A percentile compares a stretch with the other conserved stretches of the same genome.
These are phyloP conservation scores for Stentor coeruleus DNA, from an alignment of 73 alveolate species.

Conservation along the genomic window DNA sequence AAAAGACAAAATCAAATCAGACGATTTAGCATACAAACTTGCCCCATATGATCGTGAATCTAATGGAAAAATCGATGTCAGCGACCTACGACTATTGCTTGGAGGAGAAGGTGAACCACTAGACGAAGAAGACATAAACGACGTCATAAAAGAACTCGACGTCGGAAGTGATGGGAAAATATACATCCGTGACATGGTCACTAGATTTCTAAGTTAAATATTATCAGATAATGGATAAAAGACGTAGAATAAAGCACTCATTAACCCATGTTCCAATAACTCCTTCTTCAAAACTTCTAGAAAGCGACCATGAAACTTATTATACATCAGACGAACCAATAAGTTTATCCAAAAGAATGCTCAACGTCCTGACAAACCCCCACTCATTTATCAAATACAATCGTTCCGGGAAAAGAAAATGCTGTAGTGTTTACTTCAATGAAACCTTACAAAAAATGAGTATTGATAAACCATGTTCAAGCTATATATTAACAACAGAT, in stretches of 20 bases:
- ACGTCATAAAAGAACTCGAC: not conserved
- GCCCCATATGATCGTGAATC: not conserved
- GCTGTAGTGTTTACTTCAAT: not conserved
- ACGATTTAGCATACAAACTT: not conserved
- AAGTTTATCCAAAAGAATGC: not conserved
- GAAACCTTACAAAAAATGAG: not conserved
- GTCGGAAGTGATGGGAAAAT: not conserved
- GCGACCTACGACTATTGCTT: not conserved
- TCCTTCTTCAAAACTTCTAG: not conserved
- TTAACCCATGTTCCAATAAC: not conserved
- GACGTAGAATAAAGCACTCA: not conserved
- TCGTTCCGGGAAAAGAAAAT: not conserved
- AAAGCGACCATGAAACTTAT: too few relatives aligned
- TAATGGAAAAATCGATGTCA: not conserved
- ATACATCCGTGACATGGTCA: not conserved
- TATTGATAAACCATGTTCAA: not conserved
- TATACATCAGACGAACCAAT: not conserved
- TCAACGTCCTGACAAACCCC: not conserved
- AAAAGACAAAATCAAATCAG: not conserved
- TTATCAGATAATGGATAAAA: too few relatives aligned
- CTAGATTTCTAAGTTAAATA: not conserved
- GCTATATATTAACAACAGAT: not conserved
- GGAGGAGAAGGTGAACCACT: conserved; percentile 12
- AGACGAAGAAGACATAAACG: not conserved
- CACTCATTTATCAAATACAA: not conserved